A percentile compares a stretch with the other conserved stretches of the same genome.
These are phyloP conservation scores for Saprolegnia diclina DNA, from an alignment of 352 stramenopile species.

Conservation along the genomic window DNA sequence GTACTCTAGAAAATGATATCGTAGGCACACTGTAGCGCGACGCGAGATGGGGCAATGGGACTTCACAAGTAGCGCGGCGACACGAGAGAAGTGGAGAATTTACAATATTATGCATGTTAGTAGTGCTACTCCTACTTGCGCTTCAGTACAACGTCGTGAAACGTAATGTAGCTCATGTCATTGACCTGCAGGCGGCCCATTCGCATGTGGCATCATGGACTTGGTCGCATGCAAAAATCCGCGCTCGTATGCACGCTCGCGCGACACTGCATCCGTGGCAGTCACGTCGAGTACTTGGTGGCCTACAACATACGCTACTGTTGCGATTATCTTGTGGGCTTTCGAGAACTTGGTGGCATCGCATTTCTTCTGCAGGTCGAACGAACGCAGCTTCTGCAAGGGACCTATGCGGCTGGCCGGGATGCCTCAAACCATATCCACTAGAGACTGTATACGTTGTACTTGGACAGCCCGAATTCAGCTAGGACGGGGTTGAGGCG, in stretches of 20 bases:
- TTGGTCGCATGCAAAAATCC: neutral
- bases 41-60: neutral
- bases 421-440: neutral
- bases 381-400: neutral
- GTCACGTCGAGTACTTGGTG: neutral
- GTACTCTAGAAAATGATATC: neutral
- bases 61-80: neutral
- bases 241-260: neutral
- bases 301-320: neutral
- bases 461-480: neutral
- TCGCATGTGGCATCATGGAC: neutral
- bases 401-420: neutral
- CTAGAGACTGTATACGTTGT: neutral
- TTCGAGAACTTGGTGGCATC: neutral
- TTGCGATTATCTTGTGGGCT: neutral
- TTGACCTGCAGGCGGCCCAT: neutral
- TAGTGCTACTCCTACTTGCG: neutral
- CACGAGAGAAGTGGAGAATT: neutral
- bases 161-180: neutral
- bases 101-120: neutral
- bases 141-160: neutral
- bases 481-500: neutral
- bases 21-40: neutral
- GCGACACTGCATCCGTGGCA: neutral
- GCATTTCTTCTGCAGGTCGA: conserved; percentile 1